These are phyloP conservation scores for Colletotrichum neosansevieriae DNA, from an alignment of 2,329 filamentous ascomycete genomes.

Conservation along the genomic window DNA sequence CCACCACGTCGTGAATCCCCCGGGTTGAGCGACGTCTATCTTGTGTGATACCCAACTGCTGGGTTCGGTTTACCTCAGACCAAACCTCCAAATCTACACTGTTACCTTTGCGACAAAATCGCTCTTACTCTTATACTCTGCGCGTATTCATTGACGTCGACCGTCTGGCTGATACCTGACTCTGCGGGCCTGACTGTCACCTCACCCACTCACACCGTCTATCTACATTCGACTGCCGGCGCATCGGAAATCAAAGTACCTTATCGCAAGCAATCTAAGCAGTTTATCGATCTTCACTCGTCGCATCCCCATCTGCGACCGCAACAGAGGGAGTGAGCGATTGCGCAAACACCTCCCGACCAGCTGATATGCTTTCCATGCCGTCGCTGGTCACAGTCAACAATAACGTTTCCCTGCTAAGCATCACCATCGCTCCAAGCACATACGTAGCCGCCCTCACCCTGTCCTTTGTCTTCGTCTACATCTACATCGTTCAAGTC, in stretches of 20 bases:
- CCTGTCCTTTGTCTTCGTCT: slow-evolving; percentile 63
- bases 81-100: slow-evolving; percentile 20
- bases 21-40: slow-evolving; percentile 10
- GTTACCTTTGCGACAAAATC: neutral
- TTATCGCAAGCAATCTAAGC: slow-evolving; percentile 4
- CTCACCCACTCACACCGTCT: slow-evolving; percentile 20
- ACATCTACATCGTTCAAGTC: slow-evolving; percentile 59
- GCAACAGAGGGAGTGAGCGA: slow-evolving; percentile 12
- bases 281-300: slow-evolving; percentile 4
- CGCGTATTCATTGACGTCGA: slow-evolving; percentile 3
- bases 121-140: slow-evolving; percentile 1
- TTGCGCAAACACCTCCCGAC: slow-evolving; percentile 5
- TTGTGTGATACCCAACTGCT: slow-evolving; percentile 16
- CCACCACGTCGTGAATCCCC: slow-evolving; percentile 5
- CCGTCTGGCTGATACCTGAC: slow-evolving; percentile 7
- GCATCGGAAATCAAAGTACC: slow-evolving; percentile 18
- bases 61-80: slow-evolving; percentile 27
- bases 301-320: slow-evolving; percentile 34
- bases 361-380: slow-evolving; percentile 55
- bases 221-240: slow-evolving; percentile 17
- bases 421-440: slow-evolving; percentile 68
- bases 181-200: slow-evolving; percentile 5
- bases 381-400: slow-evolving; percentile 71
- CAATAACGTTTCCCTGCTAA: slow-evolving; percentile 72
- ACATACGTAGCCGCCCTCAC: slow-evolving; percentile 66